Conservation (phyloP, 2,329 filamentous ascomycete species). For the Penicillium fuscoglaucum region DNA sequence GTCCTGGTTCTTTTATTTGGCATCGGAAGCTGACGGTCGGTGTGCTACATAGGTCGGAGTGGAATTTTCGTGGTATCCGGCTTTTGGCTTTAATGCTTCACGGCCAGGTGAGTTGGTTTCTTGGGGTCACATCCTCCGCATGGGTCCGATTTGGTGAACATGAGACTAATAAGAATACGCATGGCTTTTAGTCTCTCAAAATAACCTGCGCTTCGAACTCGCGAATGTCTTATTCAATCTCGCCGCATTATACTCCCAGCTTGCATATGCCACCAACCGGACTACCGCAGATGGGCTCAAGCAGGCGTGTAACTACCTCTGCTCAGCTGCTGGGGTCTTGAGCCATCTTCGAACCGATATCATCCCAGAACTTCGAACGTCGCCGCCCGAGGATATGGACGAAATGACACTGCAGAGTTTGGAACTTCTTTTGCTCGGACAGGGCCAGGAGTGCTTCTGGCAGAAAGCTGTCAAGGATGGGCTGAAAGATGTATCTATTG, state of each 20-base stretch:
- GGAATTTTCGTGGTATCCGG: slow-evolving; percentile 95
- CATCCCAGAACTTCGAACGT: slow-evolving; percentile 77
- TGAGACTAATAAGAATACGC: not conserved
- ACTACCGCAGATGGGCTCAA: slow-evolving; percentile 80
- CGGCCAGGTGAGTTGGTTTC: slow-evolving; percentile 53
- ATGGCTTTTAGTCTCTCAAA: slow-evolving; percentile 54
- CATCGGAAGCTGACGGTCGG: slow-evolving; percentile 10
- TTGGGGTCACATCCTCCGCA: not conserved
- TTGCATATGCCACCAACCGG: slow-evolving; percentile 78
- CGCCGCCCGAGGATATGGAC: slow-evolving; percentile 95
- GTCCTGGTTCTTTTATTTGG: slow-evolving; percentile 8
- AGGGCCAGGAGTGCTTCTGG: slow-evolving; percentile 98
- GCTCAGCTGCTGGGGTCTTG: slow-evolving; percentile 80
- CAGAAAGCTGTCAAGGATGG: slow-evolving; percentile 93
- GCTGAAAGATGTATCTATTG: slow-evolving; percentile 88
- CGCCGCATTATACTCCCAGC: slow-evolving; percentile 87
- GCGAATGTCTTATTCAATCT: slow-evolving; percentile 93
- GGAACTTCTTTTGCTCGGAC: slow-evolving; percentile 79
- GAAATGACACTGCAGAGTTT: slow-evolving; percentile 79
- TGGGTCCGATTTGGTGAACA: not conserved
- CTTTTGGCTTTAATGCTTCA: slow-evolving; percentile 84
- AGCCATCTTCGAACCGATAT: slow-evolving; percentile 73
- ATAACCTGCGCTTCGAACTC: slow-evolving; percentile 76
- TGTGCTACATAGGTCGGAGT: slow-evolving; percentile 68
- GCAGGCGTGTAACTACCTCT: slow-evolving; percentile 85